Evolutionary conservation across 2,329 filamentous ascomycete genomes (phyloP), one percentile per base, ranked within the genome.

Genomic region (Paraconiothyrium brasiliense): DNA sequence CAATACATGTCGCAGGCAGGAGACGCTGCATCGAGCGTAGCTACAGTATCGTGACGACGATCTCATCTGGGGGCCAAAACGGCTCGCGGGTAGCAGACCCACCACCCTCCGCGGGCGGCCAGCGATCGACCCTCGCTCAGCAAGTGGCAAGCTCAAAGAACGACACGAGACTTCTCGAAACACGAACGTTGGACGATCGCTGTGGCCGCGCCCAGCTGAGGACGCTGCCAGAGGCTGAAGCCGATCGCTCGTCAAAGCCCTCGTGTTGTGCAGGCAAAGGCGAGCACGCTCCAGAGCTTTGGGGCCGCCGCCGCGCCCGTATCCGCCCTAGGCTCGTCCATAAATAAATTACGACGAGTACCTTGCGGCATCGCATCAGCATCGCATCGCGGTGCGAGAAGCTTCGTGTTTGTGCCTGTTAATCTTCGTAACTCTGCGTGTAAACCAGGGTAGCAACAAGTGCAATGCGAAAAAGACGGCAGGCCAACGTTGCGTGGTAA

Each of bases 391-490:
- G 2, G 2, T 37, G 35, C 48, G 16, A 48, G 37, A 30, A 6
- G 24, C 44, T 20, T 57, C 54, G 54, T 57, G 44, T 57, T 57
- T 41, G 54, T 57, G 3, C 27, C 9, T 57, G 54, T 39, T 3
- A 2, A 9, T 37, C 10, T 37, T 37, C 35, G 35, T 14, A 37
- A 37, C 14, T 37, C 14, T 10, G 35, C 35, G 3, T 37, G 35
- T 3, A 1, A 30, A n/a, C 8, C 9, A 48, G 16, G 11, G 8
- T 2, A 7, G 46, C 22, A 24, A 16, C 11, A 27, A 48, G 46
- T 30, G 46, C 46, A 30, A 54, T 30, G 50, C 20, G n/a, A 43
- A 54, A 3, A 43, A 14, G 35, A 41, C 24, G 16, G 20, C 20
- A 20, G 20, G 1, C 20, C 20, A 20, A 20, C 1, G 20, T 20